Conservation (phyloP, 2,329 filamentous ascomycete species). For the Aspergillus eucalypticola region DNA sequence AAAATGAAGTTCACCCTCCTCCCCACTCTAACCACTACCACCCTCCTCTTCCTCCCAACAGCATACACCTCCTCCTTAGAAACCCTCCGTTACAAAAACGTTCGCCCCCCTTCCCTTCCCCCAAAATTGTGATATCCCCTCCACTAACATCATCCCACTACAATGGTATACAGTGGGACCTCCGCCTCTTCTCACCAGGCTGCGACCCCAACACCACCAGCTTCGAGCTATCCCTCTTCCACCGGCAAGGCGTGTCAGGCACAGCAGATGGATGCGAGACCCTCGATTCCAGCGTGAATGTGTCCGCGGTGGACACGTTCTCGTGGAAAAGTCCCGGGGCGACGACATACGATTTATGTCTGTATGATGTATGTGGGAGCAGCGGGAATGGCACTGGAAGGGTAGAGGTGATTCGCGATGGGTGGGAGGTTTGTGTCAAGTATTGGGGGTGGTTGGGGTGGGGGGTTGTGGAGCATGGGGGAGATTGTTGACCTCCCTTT, state of each 20-base stretch:
- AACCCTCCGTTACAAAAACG: slow-evolving; percentile 22
- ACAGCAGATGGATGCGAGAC: background rate
- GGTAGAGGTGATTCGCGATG: slow-evolving; percentile 20
- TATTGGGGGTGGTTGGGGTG: slow-evolving; percentile 25
- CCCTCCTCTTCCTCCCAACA: background rate
- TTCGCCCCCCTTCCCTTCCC: slow-evolving; percentile 9
- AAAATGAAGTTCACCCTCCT: background rate
- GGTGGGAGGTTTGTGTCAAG: slow-evolving; percentile 29
- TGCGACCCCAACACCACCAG: slow-evolving; percentile 27
- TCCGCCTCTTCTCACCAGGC: slow-evolving; percentile 33
- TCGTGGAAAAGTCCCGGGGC: slow-evolving; percentile 29
- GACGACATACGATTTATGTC: slow-evolving; percentile 24
- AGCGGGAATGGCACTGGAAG: slow-evolving; percentile 2
- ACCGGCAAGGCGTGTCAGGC: slow-evolving; percentile 17
- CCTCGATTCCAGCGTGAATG: background rate
- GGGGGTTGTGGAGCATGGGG: slow-evolving; percentile 20
- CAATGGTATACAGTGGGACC: slow-evolving; percentile 26
- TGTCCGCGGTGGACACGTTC: slow-evolving; percentile 22
- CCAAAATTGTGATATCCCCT: background rate
- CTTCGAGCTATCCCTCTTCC: slow-evolving; percentile 21
- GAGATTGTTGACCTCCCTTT: background rate
- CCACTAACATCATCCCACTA: background rate
- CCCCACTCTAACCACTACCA: no score
- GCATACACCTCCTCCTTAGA: background rate
- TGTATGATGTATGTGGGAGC: slow-evolving; percentile 14